Evolutionary conservation across 192 early-diverging fungal genomes (phyloP).

Genomic region (Neocallimastix lanati): DNA sequence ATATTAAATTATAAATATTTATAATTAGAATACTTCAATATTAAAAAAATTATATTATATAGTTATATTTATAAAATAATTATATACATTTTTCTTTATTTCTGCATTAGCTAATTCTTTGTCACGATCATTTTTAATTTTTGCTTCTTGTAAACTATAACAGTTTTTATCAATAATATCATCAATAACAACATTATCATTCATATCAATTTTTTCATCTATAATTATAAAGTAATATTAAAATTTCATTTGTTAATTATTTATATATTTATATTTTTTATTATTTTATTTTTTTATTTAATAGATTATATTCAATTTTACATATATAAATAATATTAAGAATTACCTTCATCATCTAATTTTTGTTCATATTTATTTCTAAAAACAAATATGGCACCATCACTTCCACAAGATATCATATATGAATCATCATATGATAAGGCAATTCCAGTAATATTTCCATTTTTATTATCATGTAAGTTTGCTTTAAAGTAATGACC

Average conservation of each 20-base stretch:
- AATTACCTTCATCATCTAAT: not conserved
- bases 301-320: too few relatives aligned
- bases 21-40: too few relatives aligned
- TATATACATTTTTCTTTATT: conserved; percentile 24
- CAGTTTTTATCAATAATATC: conserved; percentile 28
- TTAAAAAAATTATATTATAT: too few relatives aligned
- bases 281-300: too few relatives aligned
- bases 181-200: not conserved
- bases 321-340: too few relatives aligned
- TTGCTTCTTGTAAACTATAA: conserved; percentile 37
- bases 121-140: conserved; percentile 37
- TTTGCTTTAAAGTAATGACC: conserved; percentile 35
- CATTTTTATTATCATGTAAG: conserved; percentile 21
- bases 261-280: too few relatives aligned
- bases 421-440: conserved; percentile 34
- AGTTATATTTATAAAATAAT: too few relatives aligned
- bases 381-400: conserved; percentile 34
- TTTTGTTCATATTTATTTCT: not conserved
- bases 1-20: too few relatives aligned
- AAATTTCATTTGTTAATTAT: too few relatives aligned
- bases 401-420: conserved; percentile 16
- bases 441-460: conserved; percentile 13
- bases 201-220: not conserved
- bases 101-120: conserved; percentile 31
- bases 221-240: too few relatives aligned